Base-by-base conservation (phyloP, 1,139 yeast genomes). In the Nematodospora anomalae region DNA sequence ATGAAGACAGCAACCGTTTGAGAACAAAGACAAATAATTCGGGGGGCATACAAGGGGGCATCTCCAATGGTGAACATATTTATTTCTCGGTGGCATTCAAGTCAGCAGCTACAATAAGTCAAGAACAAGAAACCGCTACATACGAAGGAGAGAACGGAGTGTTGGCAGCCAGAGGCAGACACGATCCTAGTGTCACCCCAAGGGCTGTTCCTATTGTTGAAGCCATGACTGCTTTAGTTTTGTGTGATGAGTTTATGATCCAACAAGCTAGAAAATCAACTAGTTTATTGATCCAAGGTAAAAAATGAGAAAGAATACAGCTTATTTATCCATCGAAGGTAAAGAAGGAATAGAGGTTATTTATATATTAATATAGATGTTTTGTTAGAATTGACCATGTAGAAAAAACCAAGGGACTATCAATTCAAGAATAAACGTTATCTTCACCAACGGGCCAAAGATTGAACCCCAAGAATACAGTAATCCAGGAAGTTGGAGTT, bases 21-120 rank as follows among this genome's bases (percentile, higher is more conserved):
- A 83, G 89, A 61, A 92, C 98, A 23, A 73, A 62, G 51, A 90
- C 97, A 23, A 92, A 94, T 68, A 83, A 84, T 65, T 86, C 96
- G 23, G 98, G 98, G 52, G 98, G 98, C 64, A 79, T 90, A 44
- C 98, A 92, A 69, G 98, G 98, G 55, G 98, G 98, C 55, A 92
- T 92, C 54, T 72, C 96, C 39, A 92, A 92, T 60, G 98, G 98
- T 49, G 98, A 92, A 64, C 76, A 85, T 66, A 86, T 92, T 54
- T 92, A 83, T 69, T 92, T 94, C 63, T 83, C 88, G 13, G 94
- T 92, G 31, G 97, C 97, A 2, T 92, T 92, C 79, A 92, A 92
- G 71, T 89, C 97, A 2, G 97, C 97, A 30, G 98, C 98, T 37
- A 92, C 98, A 30, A 92, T 92, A 49, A 82, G 95, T 38, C 95